Evolutionary conservation across 306 rosid species (phyloP).

Genomic region (Quercus mongolica): DNA sequence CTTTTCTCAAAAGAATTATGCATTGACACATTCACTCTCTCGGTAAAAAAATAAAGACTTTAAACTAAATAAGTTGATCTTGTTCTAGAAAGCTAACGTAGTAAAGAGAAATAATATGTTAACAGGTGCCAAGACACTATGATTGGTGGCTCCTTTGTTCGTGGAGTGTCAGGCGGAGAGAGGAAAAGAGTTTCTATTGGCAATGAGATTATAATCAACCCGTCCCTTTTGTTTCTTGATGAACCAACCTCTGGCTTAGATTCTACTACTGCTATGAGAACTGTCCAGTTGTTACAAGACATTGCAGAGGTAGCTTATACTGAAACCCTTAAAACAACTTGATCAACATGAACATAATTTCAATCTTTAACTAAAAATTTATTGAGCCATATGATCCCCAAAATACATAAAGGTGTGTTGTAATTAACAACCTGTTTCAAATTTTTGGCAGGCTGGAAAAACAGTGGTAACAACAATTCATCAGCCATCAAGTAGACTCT

Average conservation of each 20-base stretch:
- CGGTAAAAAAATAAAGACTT: neutral
- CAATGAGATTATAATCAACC: slow-evolving; percentile 89
- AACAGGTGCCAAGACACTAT: slow-evolving; percentile 94
- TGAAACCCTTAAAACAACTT: neutral
- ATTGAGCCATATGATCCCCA: neutral
- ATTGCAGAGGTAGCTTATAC: slow-evolving; percentile 72
- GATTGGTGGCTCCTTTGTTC: slow-evolving; percentile 94
- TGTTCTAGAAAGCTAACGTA: slow-evolving; percentile 8
- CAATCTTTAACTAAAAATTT: neutral
- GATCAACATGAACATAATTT: too few species aligned
- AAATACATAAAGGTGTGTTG: neutral
- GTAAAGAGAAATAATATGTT: slow-evolving; percentile 6
- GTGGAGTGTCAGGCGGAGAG: slow-evolving; percentile 97
- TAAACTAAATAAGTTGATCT: neutral
- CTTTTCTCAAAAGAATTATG: slow-evolving; percentile 4
- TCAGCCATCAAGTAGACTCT: slow-evolving; percentile 96
- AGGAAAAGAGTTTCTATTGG: slow-evolving; percentile 94
- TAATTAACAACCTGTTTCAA: neutral
- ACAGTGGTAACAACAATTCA: slow-evolving; percentile 96
- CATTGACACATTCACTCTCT: neutral
- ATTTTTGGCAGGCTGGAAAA: slow-evolving; percentile 74
- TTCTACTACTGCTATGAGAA: slow-evolving; percentile 91
- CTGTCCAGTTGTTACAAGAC: slow-evolving; percentile 90
- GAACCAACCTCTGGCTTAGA: slow-evolving; percentile 99
- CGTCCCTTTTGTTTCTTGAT: slow-evolving; percentile 87